Evolutionary conservation across 2,329 filamentous ascomycete species (phyloP).

Genomic region (Epichloe typhina): DNA sequence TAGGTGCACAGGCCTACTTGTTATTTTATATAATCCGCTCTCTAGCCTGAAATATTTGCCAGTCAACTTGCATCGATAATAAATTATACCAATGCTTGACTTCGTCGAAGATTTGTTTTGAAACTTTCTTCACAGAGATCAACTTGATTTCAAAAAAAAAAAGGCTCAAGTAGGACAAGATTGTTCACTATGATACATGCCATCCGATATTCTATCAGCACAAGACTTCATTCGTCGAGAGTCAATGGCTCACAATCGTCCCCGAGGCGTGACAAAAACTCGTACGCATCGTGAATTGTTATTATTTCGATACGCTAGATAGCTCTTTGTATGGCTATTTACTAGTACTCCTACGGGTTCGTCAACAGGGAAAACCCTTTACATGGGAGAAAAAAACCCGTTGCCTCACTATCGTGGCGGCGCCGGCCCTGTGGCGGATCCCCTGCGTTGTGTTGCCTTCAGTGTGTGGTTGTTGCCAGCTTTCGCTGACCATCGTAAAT

Average conservation of each 20-base stretch:
- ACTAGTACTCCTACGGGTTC: no score
- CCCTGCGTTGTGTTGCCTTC: no score
- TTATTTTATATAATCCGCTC: constrained; percentile 72
- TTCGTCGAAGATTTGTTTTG: not conserved
- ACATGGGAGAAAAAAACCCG: no score
- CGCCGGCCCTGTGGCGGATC: no score
- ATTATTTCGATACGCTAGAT: no score
- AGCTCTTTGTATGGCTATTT: no score
- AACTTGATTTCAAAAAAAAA: not conserved
- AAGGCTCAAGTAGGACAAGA: not conserved
- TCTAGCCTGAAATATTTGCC: constrained; percentile 21
- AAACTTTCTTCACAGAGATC: not conserved
- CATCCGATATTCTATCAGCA: not conserved
- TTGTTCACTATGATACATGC: not conserved
- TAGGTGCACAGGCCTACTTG: constrained; percentile 77
- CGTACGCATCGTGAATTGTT: not conserved
- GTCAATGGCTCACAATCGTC: not conserved
- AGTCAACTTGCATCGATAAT: not conserved
- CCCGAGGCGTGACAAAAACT: not conserved
- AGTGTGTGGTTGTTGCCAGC: no score
- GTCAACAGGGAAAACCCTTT: no score
- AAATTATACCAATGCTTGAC: not conserved
- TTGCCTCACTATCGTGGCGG: no score
- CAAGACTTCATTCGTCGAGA: not conserved
- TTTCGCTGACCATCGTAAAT: not conserved